phyloP scores from a whole-genome alignment of 345 rosid species.

The Combretum micranthum region DNA sequence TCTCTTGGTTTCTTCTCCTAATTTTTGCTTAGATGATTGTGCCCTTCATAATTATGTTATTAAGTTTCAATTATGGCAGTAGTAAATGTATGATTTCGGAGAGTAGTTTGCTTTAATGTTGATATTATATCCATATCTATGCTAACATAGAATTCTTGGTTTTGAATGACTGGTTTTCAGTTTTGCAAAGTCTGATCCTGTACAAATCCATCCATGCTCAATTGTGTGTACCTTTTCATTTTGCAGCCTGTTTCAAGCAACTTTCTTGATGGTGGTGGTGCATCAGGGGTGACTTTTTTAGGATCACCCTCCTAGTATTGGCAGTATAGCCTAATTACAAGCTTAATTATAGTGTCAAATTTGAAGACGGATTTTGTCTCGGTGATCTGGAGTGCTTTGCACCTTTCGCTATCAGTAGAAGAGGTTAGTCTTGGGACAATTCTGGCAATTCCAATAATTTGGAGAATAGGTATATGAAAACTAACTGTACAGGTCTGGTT shows the following conservation, averaged over 20 bases:
- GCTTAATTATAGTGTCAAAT: no score
- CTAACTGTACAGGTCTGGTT: slow-evolving; percentile 11
- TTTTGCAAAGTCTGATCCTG: no score
- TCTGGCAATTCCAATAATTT: no score
- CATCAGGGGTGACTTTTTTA: slow-evolving; percentile 44
- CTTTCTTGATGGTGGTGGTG: slow-evolving; percentile 56
- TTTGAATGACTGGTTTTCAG: no score
- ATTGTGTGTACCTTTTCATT: background rate
- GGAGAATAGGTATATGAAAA: background rate
- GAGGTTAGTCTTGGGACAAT: no score
- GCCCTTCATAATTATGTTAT: slow-evolving; percentile 1
- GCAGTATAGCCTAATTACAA: background rate
- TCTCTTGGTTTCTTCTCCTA: background rate
- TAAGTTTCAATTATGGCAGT: background rate
- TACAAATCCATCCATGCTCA: background rate
- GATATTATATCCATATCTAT: no score
- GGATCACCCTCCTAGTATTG: slow-evolving; percentile 28
- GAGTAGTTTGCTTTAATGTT: no score
- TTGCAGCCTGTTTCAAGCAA: slow-evolving; percentile 58
- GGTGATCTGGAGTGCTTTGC: no score
- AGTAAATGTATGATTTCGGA: no score
- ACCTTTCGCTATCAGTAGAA: no score
- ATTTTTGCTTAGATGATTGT: background rate
- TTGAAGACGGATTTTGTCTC: no score
- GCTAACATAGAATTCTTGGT: no score